Evolutionary conservation across 2,329 filamentous ascomycete genomes (phyloP).

Genomic region (Alternaria alternata): DNA sequence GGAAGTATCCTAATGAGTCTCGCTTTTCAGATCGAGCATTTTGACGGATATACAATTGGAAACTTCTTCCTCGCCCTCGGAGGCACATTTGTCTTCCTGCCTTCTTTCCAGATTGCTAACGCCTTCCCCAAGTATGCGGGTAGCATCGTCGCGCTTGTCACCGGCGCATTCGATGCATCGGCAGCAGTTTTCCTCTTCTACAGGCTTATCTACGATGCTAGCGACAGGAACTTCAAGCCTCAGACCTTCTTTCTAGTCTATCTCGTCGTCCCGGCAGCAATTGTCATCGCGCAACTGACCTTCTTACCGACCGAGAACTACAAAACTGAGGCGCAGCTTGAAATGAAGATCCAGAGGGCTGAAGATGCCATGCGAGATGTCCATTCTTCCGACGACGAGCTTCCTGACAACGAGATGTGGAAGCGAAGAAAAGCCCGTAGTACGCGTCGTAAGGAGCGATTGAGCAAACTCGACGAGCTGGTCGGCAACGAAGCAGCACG

Average conservation of each 20-base stretch:
- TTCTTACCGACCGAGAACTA: conserved; percentile 80
- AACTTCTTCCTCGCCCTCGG: conserved; percentile 81
- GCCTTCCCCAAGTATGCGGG: conserved; percentile 80
- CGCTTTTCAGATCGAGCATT: conserved; percentile 45
- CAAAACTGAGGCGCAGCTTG: conserved; percentile 65
- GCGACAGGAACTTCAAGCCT: conserved; percentile 65
- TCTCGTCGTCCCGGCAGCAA: conserved; percentile 72
- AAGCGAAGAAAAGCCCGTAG: conserved; percentile 49
- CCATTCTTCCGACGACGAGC: conserved; percentile 64
- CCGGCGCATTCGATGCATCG: conserved; percentile 83
- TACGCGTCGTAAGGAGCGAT: conserved; percentile 62
- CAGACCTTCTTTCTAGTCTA: conserved; percentile 76
- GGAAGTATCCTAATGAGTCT: conserved; percentile 51
- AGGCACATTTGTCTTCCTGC: conserved; percentile 82
- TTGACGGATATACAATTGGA: conserved; percentile 67
- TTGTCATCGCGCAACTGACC: conserved; percentile 71
- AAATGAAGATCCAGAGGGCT: conserved; percentile 47
- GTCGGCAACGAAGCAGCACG: conserved; percentile 71
- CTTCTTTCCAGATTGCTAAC: conserved; percentile 84
- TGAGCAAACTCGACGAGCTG: conserved; percentile 75
- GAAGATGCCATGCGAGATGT: conserved; percentile 51
- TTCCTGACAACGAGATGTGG: conserved; percentile 59
- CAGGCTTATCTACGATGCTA: conserved; percentile 72
- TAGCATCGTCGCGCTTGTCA: conserved; percentile 80
- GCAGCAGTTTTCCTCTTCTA: conserved; percentile 81